Evolutionary conservation across 2,329 filamentous ascomycete genomes (phyloP).

Genomic region (Seiridium cupressi): DNA sequence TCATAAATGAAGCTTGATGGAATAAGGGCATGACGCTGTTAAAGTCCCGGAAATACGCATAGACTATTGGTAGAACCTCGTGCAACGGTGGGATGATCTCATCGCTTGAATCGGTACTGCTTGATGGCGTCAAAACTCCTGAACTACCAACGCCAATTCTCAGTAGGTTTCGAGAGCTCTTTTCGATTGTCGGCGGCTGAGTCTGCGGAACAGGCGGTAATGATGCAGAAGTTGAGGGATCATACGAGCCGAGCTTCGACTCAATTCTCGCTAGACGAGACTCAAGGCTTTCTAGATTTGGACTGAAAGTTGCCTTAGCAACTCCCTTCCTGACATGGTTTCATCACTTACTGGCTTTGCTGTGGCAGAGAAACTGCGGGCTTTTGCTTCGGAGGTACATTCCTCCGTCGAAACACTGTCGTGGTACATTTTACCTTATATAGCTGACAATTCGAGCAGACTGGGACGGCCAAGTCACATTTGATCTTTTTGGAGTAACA

Average conservation of each 20-base stretch:
- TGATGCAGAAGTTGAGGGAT: background rate
- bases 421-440: constrained; percentile 39
- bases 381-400: constrained; percentile 12
- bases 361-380: background rate
- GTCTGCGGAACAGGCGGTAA: background rate
- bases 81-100: constrained; percentile 27
- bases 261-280: constrained; percentile 25
- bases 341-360: background rate
- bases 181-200: background rate
- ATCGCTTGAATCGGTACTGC: background rate
- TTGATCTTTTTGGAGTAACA: constrained; percentile 47
- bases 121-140: background rate
- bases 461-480: constrained; percentile 41
- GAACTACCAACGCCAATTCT: background rate
- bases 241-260: constrained; percentile 21
- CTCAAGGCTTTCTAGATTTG: constrained; percentile 13
- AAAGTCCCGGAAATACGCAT: constrained; percentile 32
- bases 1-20: constrained; percentile 33
- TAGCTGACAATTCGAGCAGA: constrained; percentile 41
- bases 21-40: constrained; percentile 37
- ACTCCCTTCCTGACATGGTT: background rate
- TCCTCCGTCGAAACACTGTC: constrained; percentile 24
- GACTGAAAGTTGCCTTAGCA: background rate
- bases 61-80: constrained; percentile 32
- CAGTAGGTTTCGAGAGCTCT: background rate